Base-by-base conservation (phyloP, 2,329 filamentous ascomycete genomes). In the Ophiostoma ips region DNA sequence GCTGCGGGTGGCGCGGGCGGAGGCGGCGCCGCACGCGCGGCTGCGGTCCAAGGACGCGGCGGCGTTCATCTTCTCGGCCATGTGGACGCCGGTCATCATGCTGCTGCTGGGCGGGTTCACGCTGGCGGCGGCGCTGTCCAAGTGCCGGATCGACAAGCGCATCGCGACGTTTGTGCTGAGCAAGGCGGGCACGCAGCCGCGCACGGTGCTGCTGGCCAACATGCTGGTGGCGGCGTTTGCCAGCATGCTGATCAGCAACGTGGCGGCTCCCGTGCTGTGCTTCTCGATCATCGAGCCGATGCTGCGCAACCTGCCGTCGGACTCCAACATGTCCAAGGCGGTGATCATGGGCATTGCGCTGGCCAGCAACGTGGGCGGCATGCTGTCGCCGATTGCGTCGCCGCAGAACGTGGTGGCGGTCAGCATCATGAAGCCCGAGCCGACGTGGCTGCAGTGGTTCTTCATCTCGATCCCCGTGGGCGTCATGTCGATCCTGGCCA, bases 41-140 rank as follows among this genome's bases (percentile, higher is more conserved):
- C 73, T 98, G 7, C 75, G 76, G n/a, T 78, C 88, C 3, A 89
- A 89, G 63, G 75, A 79, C 40, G 89, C 92, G 0, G 87, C 90
- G 0, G 72, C 77, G 28, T 90, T 84, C 60, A 84, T 95, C 52
- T 96, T 98, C 60, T 75, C 87, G 5, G 83, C 92, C 24, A 98
- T 98, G 92, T 98, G 92, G 92, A 95, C 90, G 3, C 90, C 92
- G 0, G 92, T 98, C 50, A 98, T 98, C 58, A 96, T 98, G 92
- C 78, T 98, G 15, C 73, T 98, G 19, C 79, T 98, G 0, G 92
- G 92, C 58, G 92, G 92, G 31, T 98, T 98, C 62, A 95, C 92
- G 2, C 83, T 98, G 49, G 92, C 92, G 10, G 92, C 92, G 0
- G 94, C 92, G 0, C 68, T 98, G 50, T 95, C 88, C 46, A 98